phyloP scores from a whole-genome alignment of 1,284 basidiomycete species.

The Chondrostereum purpureum region DNA sequence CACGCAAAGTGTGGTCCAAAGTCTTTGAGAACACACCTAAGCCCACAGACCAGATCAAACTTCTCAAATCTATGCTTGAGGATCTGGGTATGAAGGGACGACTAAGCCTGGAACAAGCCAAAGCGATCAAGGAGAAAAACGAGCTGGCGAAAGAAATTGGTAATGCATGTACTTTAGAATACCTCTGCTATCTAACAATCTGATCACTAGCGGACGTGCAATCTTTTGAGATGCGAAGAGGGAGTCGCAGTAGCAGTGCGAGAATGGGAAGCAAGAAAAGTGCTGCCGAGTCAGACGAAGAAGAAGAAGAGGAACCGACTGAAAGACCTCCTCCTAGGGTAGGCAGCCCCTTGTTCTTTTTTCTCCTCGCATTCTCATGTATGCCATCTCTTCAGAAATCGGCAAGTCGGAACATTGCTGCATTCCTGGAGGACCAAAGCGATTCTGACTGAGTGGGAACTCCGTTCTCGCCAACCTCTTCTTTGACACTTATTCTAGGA shows the following conservation, averaged over 20 bases:
- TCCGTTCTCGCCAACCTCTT: no score
- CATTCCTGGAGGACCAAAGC: conserved; percentile 64
- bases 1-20: conserved; percentile 77
- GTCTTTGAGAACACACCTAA: conserved; percentile 60
- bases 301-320: conserved; percentile 23
- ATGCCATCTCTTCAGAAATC: conserved; percentile 19
- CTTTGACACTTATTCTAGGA: no score
- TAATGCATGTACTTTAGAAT: conserved; percentile 1
- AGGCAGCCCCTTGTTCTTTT: conserved; percentile 25
- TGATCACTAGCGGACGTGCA: conserved; percentile 53
- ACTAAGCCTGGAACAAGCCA: conserved; percentile 76
- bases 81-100: conserved; percentile 78
- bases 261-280: conserved; percentile 13
- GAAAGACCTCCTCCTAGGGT: conserved; percentile 29
- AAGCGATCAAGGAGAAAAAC: conserved; percentile 58
- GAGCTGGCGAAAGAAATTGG: conserved; percentile 76
- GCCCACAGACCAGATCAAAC: conserved; percentile 58
- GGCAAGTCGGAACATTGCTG: conserved; percentile 61
- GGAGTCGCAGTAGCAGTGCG: conserved; percentile 20
- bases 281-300: conserved; percentile 15
- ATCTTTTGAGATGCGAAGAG: conserved; percentile 48
- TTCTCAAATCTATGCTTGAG: conserved; percentile 55
- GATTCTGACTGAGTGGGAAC: conserved; percentile 24
- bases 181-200: background rate
- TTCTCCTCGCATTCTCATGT: conserved; percentile 12